phyloP scores from a whole-genome alignment of 1,284 basidiomycete genomes.

The Trichosporon ovoides region DNA sequence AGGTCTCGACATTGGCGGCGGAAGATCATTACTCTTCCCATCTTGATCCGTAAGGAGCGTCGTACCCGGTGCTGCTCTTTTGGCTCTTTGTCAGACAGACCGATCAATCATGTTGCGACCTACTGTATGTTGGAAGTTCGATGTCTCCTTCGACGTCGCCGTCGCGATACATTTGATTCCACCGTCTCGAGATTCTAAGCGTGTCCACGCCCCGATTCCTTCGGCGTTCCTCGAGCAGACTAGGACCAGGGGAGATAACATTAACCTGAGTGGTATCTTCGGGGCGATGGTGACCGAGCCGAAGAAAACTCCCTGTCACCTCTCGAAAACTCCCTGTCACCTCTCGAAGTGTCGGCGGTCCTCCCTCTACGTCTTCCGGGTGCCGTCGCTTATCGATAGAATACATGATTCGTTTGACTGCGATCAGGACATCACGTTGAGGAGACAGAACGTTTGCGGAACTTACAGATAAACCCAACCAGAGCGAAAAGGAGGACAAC shows the following conservation, averaged over 20 bases:
- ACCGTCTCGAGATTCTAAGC: neutral
- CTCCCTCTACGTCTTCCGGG: neutral
- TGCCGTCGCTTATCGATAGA: neutral
- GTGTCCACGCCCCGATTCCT: neutral
- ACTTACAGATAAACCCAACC: neutral
- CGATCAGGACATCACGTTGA: neutral
- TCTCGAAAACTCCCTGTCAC: neutral
- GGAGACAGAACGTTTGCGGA: neutral
- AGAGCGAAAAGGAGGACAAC: neutral
- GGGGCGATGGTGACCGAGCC: neutral
- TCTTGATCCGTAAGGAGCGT: neutral
- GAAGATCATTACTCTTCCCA: neutral
- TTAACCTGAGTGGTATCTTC: neutral
- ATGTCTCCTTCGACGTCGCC: neutral
- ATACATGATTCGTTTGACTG: neutral
- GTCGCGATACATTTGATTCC: conserved; percentile 1
- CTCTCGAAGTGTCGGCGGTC: neutral
- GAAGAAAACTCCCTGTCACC: too few species aligned
- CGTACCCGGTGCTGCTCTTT: neutral
- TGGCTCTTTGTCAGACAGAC: neutral
- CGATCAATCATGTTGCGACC: neutral
- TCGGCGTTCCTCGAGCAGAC: neutral
- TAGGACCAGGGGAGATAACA: neutral
- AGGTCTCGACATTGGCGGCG: neutral
- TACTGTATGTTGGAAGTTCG: conserved; percentile 3